phyloP scores from a whole-genome alignment of 2,329 filamentous ascomycete species.

The Trematosphaeria pertusa region DNA sequence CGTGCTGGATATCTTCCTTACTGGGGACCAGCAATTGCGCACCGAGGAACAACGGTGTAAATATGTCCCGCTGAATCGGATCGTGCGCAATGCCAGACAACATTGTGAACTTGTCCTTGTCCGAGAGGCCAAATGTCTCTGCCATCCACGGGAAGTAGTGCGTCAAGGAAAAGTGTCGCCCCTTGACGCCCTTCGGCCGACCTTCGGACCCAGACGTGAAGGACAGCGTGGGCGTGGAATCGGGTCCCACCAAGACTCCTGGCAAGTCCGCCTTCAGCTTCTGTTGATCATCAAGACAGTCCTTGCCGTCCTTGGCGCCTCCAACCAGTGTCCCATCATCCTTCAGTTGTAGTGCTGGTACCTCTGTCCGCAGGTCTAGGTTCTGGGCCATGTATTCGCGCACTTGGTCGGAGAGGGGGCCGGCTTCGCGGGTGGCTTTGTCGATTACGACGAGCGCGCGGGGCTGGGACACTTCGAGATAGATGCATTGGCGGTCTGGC shows the following conservation, averaged over 20 bases:
- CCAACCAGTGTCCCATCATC: constrained; percentile 77
- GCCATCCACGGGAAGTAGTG: constrained; percentile 96
- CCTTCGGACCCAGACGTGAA: constrained; percentile 74
- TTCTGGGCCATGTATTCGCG: constrained; percentile 74
- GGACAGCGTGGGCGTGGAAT: constrained; percentile 76
- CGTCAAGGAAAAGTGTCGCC: constrained; percentile 83
- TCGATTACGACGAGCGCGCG: constrained; percentile 75
- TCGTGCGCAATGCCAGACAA: constrained; percentile 82
- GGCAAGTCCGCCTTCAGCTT: constrained; percentile 64
- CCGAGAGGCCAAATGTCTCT: constrained; percentile 75
- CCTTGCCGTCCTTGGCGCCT: constrained; percentile 68
- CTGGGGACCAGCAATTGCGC: constrained; percentile 80
- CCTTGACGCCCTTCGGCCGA: constrained; percentile 83
- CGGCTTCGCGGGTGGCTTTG: constrained; percentile 72
- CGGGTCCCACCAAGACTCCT: constrained; percentile 81
- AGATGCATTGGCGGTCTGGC: constrained; percentile 79
- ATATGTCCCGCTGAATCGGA: constrained; percentile 75
- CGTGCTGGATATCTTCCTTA: constrained; percentile 84
- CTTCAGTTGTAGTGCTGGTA: constrained; percentile 75
- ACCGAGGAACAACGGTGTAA: constrained; percentile 88
- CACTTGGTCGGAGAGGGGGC: constrained; percentile 66
- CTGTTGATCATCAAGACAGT: constrained; percentile 67
- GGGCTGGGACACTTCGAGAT: constrained; percentile 80
- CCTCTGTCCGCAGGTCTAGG: constrained; percentile 72
- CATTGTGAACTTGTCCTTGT: constrained; percentile 79